Conservation (phyloP, 2,329 filamentous ascomycete genomes). For the Xylaria sp. region DNA sequence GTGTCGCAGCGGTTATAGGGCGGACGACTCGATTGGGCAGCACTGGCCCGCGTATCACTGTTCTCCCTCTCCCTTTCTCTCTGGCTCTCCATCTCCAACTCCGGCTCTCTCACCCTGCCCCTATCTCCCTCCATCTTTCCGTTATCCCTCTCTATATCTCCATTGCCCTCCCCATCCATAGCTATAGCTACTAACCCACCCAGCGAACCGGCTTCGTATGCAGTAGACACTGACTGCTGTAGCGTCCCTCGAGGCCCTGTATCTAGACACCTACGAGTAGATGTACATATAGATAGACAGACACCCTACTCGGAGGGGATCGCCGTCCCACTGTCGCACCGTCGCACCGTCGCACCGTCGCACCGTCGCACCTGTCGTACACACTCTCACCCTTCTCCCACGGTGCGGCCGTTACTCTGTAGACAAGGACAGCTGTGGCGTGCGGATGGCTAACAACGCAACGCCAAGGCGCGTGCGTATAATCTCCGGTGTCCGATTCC, state of each 20-base stretch:
- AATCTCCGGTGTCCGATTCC: neutral
- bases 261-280: conserved; percentile 1
- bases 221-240: neutral
- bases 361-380: too few species aligned
- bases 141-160: conserved; percentile 27
- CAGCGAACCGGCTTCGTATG: neutral
- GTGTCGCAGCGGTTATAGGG: conserved; percentile 50
- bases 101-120: conserved; percentile 33
- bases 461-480: conserved; percentile 18
- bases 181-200: conserved; percentile 24
- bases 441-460: conserved; percentile 17
- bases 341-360: too few species aligned
- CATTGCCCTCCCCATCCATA: conserved; percentile 36
- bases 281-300: neutral
- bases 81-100: conserved; percentile 11
- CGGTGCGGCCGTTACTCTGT: neutral
- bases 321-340: conserved; percentile 23
- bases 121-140: conserved; percentile 30
- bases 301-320: conserved; percentile 17
- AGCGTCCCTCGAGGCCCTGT: neutral
- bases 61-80: conserved; percentile 54
- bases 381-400: neutral
- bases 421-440: conserved; percentile 8
- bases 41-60: conserved; percentile 59
- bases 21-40: conserved; percentile 68